Percentiles rank a stretch among this genome's conserved stretches.
Conservation (phyloP, 805 yeast genomes). For the Danielia oregonensis region DNA sequence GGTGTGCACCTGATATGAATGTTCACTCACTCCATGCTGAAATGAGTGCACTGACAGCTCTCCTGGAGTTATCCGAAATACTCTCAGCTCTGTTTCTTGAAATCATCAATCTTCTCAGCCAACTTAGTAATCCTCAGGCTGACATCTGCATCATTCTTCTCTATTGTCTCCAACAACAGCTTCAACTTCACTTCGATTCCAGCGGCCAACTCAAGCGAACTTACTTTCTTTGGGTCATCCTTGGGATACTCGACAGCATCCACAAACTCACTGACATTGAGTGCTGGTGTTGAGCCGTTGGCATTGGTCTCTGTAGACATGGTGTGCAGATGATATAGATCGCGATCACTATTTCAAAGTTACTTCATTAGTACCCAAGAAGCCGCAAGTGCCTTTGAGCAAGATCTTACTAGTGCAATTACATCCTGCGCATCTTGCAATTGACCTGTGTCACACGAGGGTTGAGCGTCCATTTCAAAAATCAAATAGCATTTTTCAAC, state of each 20-base stretch:
- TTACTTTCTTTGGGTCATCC: constrained; percentile 4
- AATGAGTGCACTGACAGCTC: no score
- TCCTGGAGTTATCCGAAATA: no score
- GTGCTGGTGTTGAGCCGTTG: constrained; percentile 33
- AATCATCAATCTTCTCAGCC: constrained; percentile 14
- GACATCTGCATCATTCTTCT: constrained; percentile 27
- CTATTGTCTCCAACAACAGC: constrained; percentile 19
- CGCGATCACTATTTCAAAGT: no score
- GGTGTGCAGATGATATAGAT: not conserved
- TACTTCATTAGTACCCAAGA: no score
- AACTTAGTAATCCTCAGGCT: constrained; percentile 23
- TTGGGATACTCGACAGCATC: constrained; percentile 3
- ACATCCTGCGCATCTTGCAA: no score
- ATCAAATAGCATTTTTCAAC: no score
- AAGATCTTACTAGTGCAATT: no score
- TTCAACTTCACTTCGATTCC: constrained; percentile 26
- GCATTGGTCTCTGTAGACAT: constrained; percentile 9
- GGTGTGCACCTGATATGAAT: no score
- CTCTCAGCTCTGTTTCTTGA: constrained; percentile 3
- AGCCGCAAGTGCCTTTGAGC: no score
- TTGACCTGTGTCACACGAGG: no score
- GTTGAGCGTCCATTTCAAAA: no score
- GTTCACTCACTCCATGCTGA: no score
- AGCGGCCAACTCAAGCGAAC: constrained; percentile 33
- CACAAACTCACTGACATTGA: constrained; percentile 24